Base-by-base conservation (phyloP, 2,329 filamentous ascomycete genomes). In the Ophiocordyceps camponoti-rufipedis region DNA sequence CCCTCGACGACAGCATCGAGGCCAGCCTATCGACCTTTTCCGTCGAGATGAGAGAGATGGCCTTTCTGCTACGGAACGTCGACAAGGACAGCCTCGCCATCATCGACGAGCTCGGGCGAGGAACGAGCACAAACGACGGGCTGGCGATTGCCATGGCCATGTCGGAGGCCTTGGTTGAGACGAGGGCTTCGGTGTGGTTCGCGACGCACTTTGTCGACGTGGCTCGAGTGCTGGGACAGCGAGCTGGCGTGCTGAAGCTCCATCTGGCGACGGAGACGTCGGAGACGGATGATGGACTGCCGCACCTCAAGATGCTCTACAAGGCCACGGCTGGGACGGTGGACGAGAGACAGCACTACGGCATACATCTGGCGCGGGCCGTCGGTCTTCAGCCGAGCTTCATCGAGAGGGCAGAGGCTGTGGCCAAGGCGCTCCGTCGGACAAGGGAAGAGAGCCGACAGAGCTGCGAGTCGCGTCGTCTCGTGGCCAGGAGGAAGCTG, bases 11-110 rank as follows among this genome's bases (percentile, higher is more conserved):
- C 59, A 85, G 74, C 49, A 82, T 94, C 19, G 85, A 94, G 63
- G 81, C 82, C 14, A 96, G 94, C 50, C 75, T 94, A 23, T 96
- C 89, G 0, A 94, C 86, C 0, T 98, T 96, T 57, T 85, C 88
- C 0, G 74, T 86, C 0, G 91, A 98, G 61, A 96, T 98, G 91
- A 75, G 85, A 40, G 91, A 96, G 55, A 93, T 89, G 65, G 86
- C 88, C 0, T 94, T 93, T 58, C 95, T 98, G 46, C 64, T 96
- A 1, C 72, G 74, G 45, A 94, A 94, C 55, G 75, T 95, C 46
- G 80, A 87, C 51, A 69, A 71, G 7, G 74, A 76, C 43, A 89
- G 84, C 52, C 70, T 94, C 53, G 78, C 81, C 2, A 83, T 98
- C 43, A 76, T 98, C 44, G 91, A 98, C 54, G 91, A 98, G 56